phyloP scores from a whole-genome alignment of 2,329 filamentous ascomycete species.

The Didymella exigua region DNA sequence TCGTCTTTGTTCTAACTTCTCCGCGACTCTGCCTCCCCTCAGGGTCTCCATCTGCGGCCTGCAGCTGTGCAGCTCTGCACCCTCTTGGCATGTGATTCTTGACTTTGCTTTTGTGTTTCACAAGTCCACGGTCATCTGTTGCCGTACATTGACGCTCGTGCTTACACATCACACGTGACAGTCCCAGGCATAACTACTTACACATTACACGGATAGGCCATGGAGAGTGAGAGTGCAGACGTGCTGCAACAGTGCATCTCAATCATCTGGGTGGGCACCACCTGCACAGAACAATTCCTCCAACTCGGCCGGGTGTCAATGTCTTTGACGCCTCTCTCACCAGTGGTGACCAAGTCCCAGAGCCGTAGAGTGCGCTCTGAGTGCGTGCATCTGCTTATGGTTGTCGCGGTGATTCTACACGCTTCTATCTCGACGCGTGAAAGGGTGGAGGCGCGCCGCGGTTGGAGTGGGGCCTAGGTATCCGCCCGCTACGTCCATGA shows the following conservation, averaged over 20 bases:
- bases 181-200: too few relatives aligned
- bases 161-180: neutral
- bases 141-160: neutral
- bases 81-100: conserved; percentile 1
- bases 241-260: neutral
- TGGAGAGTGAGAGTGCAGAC: neutral
- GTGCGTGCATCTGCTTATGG: neutral
- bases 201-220: neutral
- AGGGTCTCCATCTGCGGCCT: neutral
- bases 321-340: neutral
- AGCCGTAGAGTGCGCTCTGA: neutral
- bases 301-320: neutral
- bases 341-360: neutral
- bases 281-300: too few relatives aligned
- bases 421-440: conserved; percentile 14
- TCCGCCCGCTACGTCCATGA: conserved; percentile 2
- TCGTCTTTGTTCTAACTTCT: conserved; percentile 11
- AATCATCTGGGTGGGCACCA: neutral
- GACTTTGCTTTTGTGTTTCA: neutral
- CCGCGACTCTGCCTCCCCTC: neutral
- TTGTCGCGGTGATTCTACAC: neutral
- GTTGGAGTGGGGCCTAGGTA: conserved; percentile 7
- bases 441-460: conserved; percentile 2
- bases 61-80: conserved; percentile 5
- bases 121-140: neutral